Evolutionary conservation across 768 basidiomycete species (phyloP).

Genomic region (Kockovaella imperatae): DNA sequence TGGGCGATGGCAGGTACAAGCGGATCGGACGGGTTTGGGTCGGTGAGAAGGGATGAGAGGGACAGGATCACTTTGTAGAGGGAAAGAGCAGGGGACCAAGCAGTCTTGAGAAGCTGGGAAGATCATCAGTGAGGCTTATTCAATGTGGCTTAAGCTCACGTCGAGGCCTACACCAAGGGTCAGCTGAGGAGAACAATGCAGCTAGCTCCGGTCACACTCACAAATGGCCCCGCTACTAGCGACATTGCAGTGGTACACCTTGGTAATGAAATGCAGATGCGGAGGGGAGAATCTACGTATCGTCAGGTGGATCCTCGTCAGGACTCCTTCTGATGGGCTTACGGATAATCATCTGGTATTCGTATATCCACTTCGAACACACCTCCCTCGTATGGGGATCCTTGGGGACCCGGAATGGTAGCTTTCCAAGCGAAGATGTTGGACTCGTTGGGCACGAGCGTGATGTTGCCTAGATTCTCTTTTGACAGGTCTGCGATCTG

Average conservation of each 20-base stretch:
- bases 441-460: conserved; percentile 33
- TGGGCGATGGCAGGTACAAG: conserved; percentile 40
- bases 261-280: conserved; percentile 34
- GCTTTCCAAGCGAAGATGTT: conserved; percentile 41
- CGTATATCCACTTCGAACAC: conserved; percentile 38
- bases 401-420: conserved; percentile 36
- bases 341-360: conserved; percentile 43
- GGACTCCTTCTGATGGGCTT: conserved; percentile 8
- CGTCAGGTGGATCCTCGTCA: background rate
- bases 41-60: conserved; percentile 81
- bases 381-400: conserved; percentile 44
- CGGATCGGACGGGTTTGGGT: conserved; percentile 68
- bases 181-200: background rate
- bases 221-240: conserved; percentile 37
- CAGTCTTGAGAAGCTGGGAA: conserved; percentile 74
- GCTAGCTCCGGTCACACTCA: conserved; percentile 12
- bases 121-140: background rate
- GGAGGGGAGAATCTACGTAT: conserved; percentile 38
- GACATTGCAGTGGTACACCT: conserved; percentile 44
- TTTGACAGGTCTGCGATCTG: conserved; percentile 39
- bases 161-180: conserved; percentile 15
- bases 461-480: conserved; percentile 37
- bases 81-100: conserved; percentile 90
- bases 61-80: conserved; percentile 92
- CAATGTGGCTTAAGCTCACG: conserved; percentile 16